Evolutionary conservation across 306 rosid species (phyloP), one percentile per base, ranked within the genome.

Genomic region (Quercus berberidifolia): DNA sequence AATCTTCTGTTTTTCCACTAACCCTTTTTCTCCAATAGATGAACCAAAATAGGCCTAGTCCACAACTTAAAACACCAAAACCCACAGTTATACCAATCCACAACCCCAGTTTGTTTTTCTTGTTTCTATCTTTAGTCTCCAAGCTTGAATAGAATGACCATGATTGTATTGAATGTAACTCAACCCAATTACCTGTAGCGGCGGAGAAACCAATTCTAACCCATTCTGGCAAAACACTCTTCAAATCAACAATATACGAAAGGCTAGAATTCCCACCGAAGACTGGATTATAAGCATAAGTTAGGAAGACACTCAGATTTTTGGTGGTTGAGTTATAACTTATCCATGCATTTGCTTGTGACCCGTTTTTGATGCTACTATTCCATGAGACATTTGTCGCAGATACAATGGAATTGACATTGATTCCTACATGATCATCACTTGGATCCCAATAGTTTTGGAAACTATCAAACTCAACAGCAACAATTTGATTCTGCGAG

Each of bases 131-230:
- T 19, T 1, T 35, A 21, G 5, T 54, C 9, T 83, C 93, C 84
- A 93, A 81, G 75, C 54, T 89, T 75, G 97, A 92, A 60, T 69
- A 83, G 83, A 94, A 94, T 62, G 94, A 85, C 98, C 98, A 94
- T 57, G 91, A 83, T 23, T 56, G 11, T 8, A 92, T 80, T 69
- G 85, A 84, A 69, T 92, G 97, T 75, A 83, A 52, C 58, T 94
- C 97, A 65, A 83, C 21, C 86, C 79, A 82, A 0, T 18, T 0
- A 41, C 97, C 93, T 0, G 97, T 93, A 13, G 98, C 86, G 6
- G 98, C 95, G 8, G 96, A 91, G 75, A 93, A 91, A 4, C 97
- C 94, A 25, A 91, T 69, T 15, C 92, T 83, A 55, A 87, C 96
- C 76, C 31, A 55, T 73, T 92, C 94, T 0, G 96, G 92, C 85